These are phyloP conservation scores for Teunomyces kruisii DNA, from an alignment of 805 yeast genomes.

Conservation along the genomic window DNA sequence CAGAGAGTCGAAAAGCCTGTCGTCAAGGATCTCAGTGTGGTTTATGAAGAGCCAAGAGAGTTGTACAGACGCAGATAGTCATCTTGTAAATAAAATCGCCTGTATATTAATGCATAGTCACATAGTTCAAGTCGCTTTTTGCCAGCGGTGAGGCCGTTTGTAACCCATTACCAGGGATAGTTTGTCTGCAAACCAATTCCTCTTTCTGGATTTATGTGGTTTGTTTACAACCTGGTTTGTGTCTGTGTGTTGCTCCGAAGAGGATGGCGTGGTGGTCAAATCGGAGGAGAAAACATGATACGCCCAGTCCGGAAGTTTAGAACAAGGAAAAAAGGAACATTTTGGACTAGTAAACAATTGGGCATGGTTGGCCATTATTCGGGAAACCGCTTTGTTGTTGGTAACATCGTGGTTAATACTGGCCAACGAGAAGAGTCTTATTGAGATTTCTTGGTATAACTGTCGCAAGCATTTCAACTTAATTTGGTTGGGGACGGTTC, in stretches of 20 bases:
- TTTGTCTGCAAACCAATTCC: background rate
- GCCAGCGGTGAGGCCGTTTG: background rate
- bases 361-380: background rate
- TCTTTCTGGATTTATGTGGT: background rate
- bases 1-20: conserved; percentile 33
- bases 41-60: conserved; percentile 33
- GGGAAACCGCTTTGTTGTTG: background rate
- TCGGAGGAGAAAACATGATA: background rate
- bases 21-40: conserved; percentile 22
- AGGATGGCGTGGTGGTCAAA: background rate
- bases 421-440: background rate
- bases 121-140: background rate
- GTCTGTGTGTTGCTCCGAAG: background rate
- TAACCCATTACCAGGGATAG: background rate
- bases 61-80: conserved; percentile 31
- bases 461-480: background rate
- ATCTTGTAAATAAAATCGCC: conserved; percentile 3
- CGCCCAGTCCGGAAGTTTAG: background rate
- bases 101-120: conserved; percentile 3
- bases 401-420: background rate
- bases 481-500: too few species aligned
- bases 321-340: background rate
- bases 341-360: background rate
- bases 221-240: background rate
- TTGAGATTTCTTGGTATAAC: background rate